A percentile compares a stretch with the other conserved stretches of the same genome.
Conservation (phyloP, 164 flowering plant genomes). For the Liquidambar formosana region DNA sequence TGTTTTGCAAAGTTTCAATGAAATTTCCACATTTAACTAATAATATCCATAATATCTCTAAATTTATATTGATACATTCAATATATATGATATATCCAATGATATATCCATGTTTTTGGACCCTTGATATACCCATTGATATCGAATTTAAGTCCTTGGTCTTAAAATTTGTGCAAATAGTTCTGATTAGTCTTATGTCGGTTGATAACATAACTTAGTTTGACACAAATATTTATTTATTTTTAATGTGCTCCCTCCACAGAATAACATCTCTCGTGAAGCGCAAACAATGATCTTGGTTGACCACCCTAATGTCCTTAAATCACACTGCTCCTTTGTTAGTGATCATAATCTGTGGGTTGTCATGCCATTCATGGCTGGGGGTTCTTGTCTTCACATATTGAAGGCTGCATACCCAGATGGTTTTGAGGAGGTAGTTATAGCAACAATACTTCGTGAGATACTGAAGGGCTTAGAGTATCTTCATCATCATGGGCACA, state of each 20-base stretch:
- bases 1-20: too few relatives aligned
- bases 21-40: too few relatives aligned
- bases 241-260: conserved; percentile 8
- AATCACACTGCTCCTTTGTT: conserved; percentile 90
- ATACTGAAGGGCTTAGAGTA: conserved; percentile 84
- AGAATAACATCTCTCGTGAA: conserved; percentile 80
- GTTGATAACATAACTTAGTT: background rate
- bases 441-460: conserved; percentile 85
- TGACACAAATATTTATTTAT: too few relatives aligned
- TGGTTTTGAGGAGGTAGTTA: conserved; percentile 90
- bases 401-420: conserved; percentile 83
- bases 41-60: too few relatives aligned
- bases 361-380: conserved; percentile 95
- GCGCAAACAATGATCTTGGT: conserved; percentile 89
- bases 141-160: too few relatives aligned
- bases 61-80: too few relatives aligned
- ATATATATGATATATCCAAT: too few relatives aligned
- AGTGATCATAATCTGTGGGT: conserved; percentile 86
- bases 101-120: too few relatives aligned
- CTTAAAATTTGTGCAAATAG: too few relatives aligned
- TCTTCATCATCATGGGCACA: conserved; percentile 94
- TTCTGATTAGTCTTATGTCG: too few relatives aligned
- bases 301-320: conserved; percentile 92
- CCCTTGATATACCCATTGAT: too few relatives aligned
- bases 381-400: conserved; percentile 95